These are phyloP conservation scores for Rhodotorula sp. DNA, from an alignment of 1,284 basidiomycete species.

Conservation along the genomic window DNA sequence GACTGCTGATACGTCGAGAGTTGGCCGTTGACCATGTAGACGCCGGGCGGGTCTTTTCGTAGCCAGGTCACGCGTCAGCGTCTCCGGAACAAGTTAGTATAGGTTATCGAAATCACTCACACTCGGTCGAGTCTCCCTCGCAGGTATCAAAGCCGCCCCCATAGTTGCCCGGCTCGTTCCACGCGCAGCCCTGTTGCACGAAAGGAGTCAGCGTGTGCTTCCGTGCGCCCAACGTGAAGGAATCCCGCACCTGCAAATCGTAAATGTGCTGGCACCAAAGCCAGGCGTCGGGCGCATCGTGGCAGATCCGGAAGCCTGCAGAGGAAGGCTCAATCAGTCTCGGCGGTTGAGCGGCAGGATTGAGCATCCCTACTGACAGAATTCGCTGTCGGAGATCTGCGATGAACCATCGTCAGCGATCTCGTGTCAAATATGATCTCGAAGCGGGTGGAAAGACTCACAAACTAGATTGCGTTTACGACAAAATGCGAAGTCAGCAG, in stretches of 20 bases:
- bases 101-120: neutral
- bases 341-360: neutral
- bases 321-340: neutral
- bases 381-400: conserved; percentile 30
- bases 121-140: conserved; percentile 24
- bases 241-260: conserved; percentile 12
- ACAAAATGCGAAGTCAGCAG: too few relatives aligned
- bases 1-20: conserved; percentile 24
- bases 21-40: conserved; percentile 25
- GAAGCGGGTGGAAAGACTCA: neutral
- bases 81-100: too few relatives aligned
- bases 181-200: conserved; percentile 31
- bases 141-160: conserved; percentile 32
- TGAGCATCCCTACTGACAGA: conserved; percentile 3
- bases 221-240: neutral
- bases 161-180: conserved; percentile 43
- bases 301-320: conserved; percentile 4
- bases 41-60: conserved; percentile 20
- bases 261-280: conserved; percentile 36
- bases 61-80: neutral
- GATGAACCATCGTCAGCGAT: too few relatives aligned
- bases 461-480: neutral
- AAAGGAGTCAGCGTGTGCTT: neutral
- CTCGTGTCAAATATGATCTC: too few relatives aligned
- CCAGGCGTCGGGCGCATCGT: conserved; percentile 24